These are phyloP conservation scores for Immersiporthe knoxdaviesiana DNA, from an alignment of 2,329 filamentous ascomycete species.

Conservation along the genomic window DNA sequence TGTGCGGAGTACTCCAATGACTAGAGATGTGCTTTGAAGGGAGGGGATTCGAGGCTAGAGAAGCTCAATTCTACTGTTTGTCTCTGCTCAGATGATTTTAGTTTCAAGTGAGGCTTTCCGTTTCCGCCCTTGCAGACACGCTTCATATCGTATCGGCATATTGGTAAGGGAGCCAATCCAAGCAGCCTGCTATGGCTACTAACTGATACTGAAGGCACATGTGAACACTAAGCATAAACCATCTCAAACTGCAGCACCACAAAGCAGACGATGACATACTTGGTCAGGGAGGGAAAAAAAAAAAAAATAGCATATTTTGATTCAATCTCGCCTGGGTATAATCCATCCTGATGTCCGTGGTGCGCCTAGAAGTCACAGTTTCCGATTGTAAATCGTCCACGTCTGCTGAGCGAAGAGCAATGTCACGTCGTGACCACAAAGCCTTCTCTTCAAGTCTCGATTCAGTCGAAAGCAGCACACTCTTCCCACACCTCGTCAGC, in stretches of 20 bases:
- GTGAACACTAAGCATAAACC: background rate
- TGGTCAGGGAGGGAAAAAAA: background rate
- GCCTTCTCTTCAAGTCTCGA: no score
- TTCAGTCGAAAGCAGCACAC: conserved; percentile 5
- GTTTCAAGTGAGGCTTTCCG: background rate
- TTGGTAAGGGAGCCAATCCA: no score
- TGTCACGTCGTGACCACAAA: background rate
- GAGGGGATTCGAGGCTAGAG: background rate
- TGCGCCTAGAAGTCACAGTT: background rate
- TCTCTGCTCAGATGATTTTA: background rate
- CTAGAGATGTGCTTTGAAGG: background rate
- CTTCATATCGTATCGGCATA: background rate
- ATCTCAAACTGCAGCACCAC: background rate
- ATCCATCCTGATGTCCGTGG: background rate
- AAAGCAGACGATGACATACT: background rate
- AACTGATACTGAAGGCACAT: background rate
- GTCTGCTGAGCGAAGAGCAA: background rate
- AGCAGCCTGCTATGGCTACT: background rate
- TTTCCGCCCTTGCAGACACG: background rate
- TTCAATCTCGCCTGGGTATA: background rate
- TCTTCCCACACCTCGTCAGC: conserved; percentile 23
- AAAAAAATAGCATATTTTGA: background rate
- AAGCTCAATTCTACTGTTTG: background rate
- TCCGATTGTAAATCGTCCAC: background rate
- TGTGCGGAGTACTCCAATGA: no score